phyloP scores from a whole-genome alignment of 148 eudicot species.

The Rhododendron simsii region DNA sequence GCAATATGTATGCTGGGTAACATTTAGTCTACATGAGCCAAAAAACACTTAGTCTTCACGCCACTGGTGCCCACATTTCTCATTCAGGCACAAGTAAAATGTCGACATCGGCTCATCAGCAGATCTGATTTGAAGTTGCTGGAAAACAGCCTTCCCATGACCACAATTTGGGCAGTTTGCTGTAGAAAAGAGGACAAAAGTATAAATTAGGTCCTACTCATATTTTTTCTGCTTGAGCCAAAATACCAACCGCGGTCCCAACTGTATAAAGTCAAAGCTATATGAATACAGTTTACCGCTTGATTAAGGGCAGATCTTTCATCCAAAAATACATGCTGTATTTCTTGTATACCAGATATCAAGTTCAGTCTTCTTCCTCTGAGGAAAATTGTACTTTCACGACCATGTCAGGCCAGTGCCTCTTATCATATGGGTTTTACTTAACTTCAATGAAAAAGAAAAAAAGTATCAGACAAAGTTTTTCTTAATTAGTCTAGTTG shows the following conservation, averaged over 20 bases:
- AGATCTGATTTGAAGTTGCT: conserved; percentile 67
- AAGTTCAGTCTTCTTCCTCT: not conserved
- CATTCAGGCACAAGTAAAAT: conserved; percentile 52
- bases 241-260: not conserved
- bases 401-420: not conserved
- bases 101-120: conserved; percentile 85
- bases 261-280: not conserved
- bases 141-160: conserved; percentile 41
- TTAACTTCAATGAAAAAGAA: not conserved
- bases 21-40: too few species aligned
- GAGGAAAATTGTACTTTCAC: not conserved
- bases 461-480: not conserved
- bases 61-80: conserved; percentile 53
- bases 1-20: not conserved
- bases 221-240: not conserved
- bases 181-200: conserved; percentile 15
- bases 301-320: not conserved
- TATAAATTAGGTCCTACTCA: not conserved
- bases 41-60: conserved; percentile 40
- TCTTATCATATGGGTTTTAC: not conserved
- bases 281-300: not conserved
- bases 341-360: not conserved
- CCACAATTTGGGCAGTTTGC: conserved; percentile 60
- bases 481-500: not conserved
- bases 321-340: not conserved